Conservation (phyloP, 306 rosid genomes). For the Herpetospermum pedunculosum region DNA sequence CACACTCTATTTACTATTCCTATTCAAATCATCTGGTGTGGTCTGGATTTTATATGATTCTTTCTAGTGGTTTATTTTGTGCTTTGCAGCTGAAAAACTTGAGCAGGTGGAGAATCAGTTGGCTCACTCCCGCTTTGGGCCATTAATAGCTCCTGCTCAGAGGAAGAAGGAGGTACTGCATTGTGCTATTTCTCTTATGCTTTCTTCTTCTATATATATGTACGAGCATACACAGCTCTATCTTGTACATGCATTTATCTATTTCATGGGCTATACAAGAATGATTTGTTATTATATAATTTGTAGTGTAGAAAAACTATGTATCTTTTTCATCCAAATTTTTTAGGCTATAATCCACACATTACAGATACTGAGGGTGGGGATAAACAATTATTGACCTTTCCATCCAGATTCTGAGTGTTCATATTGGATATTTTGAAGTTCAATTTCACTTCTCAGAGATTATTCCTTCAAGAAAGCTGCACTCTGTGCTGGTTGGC, state of each 20-base stretch:
- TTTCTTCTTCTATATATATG: neutral
- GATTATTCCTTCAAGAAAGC: neutral
- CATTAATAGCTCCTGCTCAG: slow-evolving; percentile 56
- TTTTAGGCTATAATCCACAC: neutral
- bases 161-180: slow-evolving; percentile 74
- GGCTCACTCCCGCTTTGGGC: slow-evolving; percentile 84
- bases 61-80: slow-evolving; percentile 6
- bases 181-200: neutral
- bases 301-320: neutral
- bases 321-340: neutral
- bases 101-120: slow-evolving; percentile 90
- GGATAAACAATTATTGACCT: neutral
- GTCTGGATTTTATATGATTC: neutral
- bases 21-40: neutral
- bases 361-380: neutral
- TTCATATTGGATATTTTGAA: neutral
- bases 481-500: neutral
- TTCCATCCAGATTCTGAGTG: neutral
- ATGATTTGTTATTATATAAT: neutral
- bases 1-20: neutral
- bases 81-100: slow-evolving; percentile 79
- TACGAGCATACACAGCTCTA: neutral
- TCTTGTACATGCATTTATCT: neutral
- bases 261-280: neutral
- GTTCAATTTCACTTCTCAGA: neutral